Conservation (phyloP, 768 basidiomycete genomes). For the Suillus alpinus region DNA sequence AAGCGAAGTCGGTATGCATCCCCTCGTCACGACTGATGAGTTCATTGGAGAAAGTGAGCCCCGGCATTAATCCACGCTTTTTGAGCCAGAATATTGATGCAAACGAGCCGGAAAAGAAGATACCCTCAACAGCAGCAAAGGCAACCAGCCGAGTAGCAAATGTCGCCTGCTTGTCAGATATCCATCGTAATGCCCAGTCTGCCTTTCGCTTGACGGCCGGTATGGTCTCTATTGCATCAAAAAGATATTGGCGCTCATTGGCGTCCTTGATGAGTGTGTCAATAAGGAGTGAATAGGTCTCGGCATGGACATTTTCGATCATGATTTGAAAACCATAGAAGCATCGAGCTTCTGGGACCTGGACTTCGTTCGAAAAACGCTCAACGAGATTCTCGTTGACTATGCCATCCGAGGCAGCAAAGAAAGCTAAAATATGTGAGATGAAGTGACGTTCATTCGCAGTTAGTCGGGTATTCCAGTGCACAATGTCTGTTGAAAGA, state of each 20-base stretch:
- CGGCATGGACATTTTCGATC: slow-evolving; percentile 98
- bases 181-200: slow-evolving; percentile 94
- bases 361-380: slow-evolving; percentile 91
- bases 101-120: slow-evolving; percentile 95
- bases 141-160: slow-evolving; percentile 91
- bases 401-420: slow-evolving; percentile 94
- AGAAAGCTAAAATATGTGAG: slow-evolving; percentile 92
- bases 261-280: slow-evolving; percentile 91
- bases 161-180: slow-evolving; percentile 72
- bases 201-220: slow-evolving; percentile 92
- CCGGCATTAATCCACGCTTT: slow-evolving; percentile 96
- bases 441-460: slow-evolving; percentile 85
- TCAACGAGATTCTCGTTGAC: slow-evolving; percentile 96
- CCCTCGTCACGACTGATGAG: slow-evolving; percentile 95
- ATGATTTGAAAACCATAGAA: slow-evolving; percentile 99
- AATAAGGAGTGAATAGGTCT: slow-evolving; percentile 94
- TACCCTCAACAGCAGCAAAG: slow-evolving; percentile 94
- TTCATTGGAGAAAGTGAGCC: slow-evolving; percentile 96
- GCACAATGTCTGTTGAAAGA: slow-evolving; percentile 76
- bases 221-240: slow-evolving; percentile 91
- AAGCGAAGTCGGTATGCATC: slow-evolving; percentile 95
- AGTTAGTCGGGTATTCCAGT: slow-evolving; percentile 84
- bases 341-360: slow-evolving; percentile 88
- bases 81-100: slow-evolving; percentile 97
- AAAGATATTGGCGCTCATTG: slow-evolving; percentile 72